These are phyloP conservation scores for Paramecium octaurelia DNA, from an alignment of 73 alveolate genomes.

Conservation along the genomic window DNA sequence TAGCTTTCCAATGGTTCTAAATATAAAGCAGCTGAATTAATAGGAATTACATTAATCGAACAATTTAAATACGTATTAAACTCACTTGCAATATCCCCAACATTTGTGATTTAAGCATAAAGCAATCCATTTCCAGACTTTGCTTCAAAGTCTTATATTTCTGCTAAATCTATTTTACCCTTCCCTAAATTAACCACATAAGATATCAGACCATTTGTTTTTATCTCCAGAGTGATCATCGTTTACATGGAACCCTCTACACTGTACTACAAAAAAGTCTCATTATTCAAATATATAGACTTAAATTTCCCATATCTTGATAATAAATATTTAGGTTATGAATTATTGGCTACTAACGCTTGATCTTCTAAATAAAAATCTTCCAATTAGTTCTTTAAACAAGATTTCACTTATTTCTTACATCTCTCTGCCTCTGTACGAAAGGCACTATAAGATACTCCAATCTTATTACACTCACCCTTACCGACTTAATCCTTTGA, in stretches of 20 bases:
- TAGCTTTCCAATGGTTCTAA: neutral
- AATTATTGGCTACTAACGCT: neutral
- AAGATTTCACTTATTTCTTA: neutral
- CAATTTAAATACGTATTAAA: conserved; percentile 24
- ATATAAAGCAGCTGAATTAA: neutral
- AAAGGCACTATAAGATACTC: conserved; percentile 26
- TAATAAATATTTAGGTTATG: neutral
- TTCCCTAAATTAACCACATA: neutral
- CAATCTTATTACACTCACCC: conserved; percentile 38
- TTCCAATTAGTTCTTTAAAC: conserved; percentile 13
- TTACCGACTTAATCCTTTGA: neutral
- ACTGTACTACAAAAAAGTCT: neutral
- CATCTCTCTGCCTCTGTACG: neutral
- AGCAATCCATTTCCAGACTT: conserved; percentile 26
- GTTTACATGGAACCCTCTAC: conserved; percentile 29
- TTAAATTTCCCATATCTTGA: neutral
- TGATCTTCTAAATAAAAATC: neutral
- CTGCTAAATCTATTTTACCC: conserved; percentile 38
- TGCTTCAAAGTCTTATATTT: conserved; percentile 10
- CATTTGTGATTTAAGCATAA: conserved; percentile 38
- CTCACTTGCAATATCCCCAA: neutral
- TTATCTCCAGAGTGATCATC: neutral
- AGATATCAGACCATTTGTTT: neutral
- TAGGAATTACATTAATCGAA: neutral
- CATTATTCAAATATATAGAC: neutral